Base-by-base conservation (phyloP, 495 filamentous ascomycete genomes). In the Penicillium bialowiezense region DNA sequence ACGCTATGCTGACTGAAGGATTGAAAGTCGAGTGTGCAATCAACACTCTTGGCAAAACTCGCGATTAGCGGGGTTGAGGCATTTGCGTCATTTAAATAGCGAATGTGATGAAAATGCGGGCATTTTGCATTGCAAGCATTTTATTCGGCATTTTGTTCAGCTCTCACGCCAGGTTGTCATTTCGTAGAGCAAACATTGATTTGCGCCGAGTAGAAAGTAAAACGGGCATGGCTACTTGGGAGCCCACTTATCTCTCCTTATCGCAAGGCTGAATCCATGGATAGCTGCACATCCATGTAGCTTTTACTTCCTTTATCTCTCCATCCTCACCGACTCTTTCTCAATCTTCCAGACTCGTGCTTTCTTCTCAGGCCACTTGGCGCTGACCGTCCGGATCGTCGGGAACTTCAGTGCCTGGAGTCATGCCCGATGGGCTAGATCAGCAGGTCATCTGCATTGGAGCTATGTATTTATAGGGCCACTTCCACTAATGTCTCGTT, bases 1-100 rank as follows among this genome's bases (percentile, higher is more conserved):
- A 64, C 26, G 52, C 66, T 3, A 51, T 55, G 52, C 44, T 73
- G 50, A 33, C 51, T 1, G 39, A 67, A 35, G 64, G 68, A 8
- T 41, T 73, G 56, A 60, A 60, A 28, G 63, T 53, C 1, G 49
- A 59, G 13, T 68, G 62, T 48, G 60, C 68, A 20, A 68, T 56
- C 0, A 69, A 64, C 39, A 68, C 64, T 3, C 48, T 70, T 15
- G 17, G 14, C 13, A 28, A 10, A 7, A 10, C 29, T 32, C 3
- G 29, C 10, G 29, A 17, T 39, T 39, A 39, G 18, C 17, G 18
- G 36, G 21, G 17, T 12, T 39, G 18, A n/a, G 35, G 15, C 15
- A 38, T 18, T 38, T 5, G n/a, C n/a, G n/a, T n/a, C n/a, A 38
- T 38, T 38, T 38, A 2, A 3, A 21, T 10, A 32, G 12, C 2